Base-by-base conservation (phyloP, 192 early-diverging fungal genomes). In the Rhizoclosmatium sp. region DNA sequence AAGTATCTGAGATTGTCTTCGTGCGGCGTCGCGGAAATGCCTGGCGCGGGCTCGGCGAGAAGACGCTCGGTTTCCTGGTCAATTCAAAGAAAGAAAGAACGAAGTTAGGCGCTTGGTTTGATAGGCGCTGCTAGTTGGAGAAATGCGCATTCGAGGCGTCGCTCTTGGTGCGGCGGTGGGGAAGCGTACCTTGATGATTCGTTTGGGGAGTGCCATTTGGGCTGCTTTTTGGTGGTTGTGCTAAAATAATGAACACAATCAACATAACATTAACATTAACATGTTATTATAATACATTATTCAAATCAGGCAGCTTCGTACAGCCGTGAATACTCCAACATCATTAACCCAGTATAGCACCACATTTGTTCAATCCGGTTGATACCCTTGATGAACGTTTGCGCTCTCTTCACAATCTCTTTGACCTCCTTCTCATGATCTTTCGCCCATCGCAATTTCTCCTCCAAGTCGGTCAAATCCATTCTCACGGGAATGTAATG, bases 1-100 rank as follows among this genome's bases (percentile, higher is more conserved):
- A 99, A 99, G 84, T 99, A 97, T 59, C 98, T 94, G 78, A 99
- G 89, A 82, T 98, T 99, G 79, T 94, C 94, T 48, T 97, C 96
- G 71, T 96, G 94, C 56, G 95, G 92, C 19, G 82, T 89, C 21
- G 96, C 98, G 45, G 85, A 89, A 76, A 99, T 98, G 47, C 96
- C 98, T 14, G 98, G 98, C 51, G 92, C 95, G 16, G 98, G 96
- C 79, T 99, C 98, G 75, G 91, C 92, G 69, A 94, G 85, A 73
- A 99, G 90, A 59, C 96, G 93, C 81, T 99, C 95, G 51, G 96
- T 96, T 93, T 99, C 97, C 94, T 99, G 46, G 45, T 51, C 39
- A 23, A 4, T 66, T 58, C 12, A 59, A 71, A 23, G 42, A 16
- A 59, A 41, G 41, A 23, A 65, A 19, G 42, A 46, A 47, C 58